Evolutionary conservation across 2,329 filamentous ascomycete genomes (phyloP), one percentile per base, ranked within the genome.

Genomic region (Teratosphaeria destructans): DNA sequence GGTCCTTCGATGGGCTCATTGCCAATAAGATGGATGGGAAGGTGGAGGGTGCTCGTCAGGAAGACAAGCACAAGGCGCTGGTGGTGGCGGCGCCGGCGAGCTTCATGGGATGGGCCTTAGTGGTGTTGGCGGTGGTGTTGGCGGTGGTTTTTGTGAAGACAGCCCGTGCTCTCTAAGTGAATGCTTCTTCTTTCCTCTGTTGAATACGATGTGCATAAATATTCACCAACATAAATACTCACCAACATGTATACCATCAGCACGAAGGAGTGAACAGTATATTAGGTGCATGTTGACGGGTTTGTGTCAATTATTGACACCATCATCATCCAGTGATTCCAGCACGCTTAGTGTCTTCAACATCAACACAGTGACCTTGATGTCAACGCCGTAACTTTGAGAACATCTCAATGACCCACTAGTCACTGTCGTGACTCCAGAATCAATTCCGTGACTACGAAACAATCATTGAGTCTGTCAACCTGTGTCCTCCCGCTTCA

Each of bases 51-150:
- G 67, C 68, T 59, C 57, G 58, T n/a, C 35, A 56, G 47, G 47
- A 59, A 54, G 59, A 66, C 60, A 70, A 68, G 63, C 55, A 58
- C 35, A 57, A 60, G 5, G 66, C 66, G 23, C 56, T 66, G 39
- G 53, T 57, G 19, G 56, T 63, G 19, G 63, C 54, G 37, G 54
- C 64, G 10, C 66, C 68, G 53, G 29, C 69, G n/a, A 59, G 62
- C 14, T 14, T 57, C 16, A 10, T 62, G 26, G 19, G 37, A 7
- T 62, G 53, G 53, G 53, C 27, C 12, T 27, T 54, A 27, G 34
- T 54, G 34, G 10, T 32, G 27, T 12, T 54, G 53, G 16, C 26
- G 5, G 34, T 54, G 23, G 27, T 34, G 53, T n/a, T 54, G 27
- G 53, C 34, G 27, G 27, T 16, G 23, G 23, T 37, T 19, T 32